phyloP scores from a whole-genome alignment of 2,329 filamentous ascomycete genomes.

The Davidsoniella virescens region DNA sequence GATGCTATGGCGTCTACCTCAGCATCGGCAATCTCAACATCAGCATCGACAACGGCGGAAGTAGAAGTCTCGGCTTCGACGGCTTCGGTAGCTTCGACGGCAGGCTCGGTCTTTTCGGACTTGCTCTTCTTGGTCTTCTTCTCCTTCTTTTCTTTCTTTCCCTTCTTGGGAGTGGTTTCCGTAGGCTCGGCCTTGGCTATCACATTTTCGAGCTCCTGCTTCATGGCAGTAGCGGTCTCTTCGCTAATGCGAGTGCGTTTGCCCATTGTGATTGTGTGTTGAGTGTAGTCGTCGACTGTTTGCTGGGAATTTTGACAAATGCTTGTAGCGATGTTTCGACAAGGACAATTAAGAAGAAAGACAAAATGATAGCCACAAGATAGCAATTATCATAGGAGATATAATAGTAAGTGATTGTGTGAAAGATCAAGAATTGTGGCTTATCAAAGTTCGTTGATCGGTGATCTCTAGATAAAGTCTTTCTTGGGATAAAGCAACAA shows the following conservation, averaged over 20 bases:
- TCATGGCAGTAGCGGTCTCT: conserved; percentile 2
- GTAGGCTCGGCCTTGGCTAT: background rate
- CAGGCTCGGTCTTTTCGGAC: background rate
- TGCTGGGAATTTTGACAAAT: background rate
- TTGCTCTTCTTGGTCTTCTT: conserved; percentile 5
- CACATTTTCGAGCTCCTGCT: conserved; percentile 3
- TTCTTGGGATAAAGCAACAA: too few species aligned
- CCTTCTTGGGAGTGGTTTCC: background rate
- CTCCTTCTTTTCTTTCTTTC: background rate
- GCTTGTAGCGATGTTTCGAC: background rate
- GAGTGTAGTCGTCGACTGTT: background rate
- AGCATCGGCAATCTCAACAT: background rate
- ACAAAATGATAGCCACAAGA: background rate
- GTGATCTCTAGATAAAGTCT: too few species aligned
- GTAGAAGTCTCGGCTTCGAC: background rate
- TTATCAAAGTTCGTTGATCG: too few species aligned
- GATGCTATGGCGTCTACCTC: conserved; percentile 17
- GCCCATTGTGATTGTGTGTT: conserved; percentile 2
- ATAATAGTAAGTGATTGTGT: too few species aligned
- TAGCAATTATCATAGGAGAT: too few species aligned
- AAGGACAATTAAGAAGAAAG: background rate
- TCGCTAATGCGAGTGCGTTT: conserved; percentile 8
- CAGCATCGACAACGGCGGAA: background rate
- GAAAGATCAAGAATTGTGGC: too few species aligned
- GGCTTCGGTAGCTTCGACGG: background rate